Evolutionary conservation across 2,329 filamentous ascomycete species (phyloP), one percentile per base, ranked within the genome.

Genomic region (Colletotrichum graminicola): DNA sequence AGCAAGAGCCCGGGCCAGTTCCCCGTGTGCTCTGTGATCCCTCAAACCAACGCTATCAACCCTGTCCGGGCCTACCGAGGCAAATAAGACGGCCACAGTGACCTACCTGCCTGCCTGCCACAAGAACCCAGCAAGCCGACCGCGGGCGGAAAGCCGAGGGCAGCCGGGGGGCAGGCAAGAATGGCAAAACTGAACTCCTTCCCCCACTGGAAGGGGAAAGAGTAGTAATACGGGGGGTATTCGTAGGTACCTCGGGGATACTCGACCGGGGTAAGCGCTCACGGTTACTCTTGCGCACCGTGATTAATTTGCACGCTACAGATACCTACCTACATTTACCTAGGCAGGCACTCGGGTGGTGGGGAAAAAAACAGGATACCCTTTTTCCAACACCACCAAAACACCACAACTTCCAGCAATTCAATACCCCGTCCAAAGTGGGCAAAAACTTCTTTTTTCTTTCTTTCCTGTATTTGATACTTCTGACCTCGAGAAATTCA

Each of bases 1-100:
- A 43, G 32, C 29, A 47, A 56, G 62, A 64, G 49, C 65, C 65
- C 65, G 65, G 65, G 43, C 65, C 65, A 67, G 66, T 66, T 69
- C 66, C 62, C 66, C 66, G 66, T 66, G 62, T 56, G 61, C 49
- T 55, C 49, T 55, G 61, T 55, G 49, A 34, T 63, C 61, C 61
- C 49, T 49, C 61, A 45, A 55, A 54, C 61, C 61, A 63, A 63
- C 61, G 36, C 36, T 45, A 36, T 45, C 61, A 63, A 63, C 21
- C 61, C 34, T 43, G 49, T 39, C 49, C 39, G 54, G 49, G 61
- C 61, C 34, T 43, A 36, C 49, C 61, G 61, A 63, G 61, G 61
- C 61, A 63, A 66, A 70, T 47, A 47, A 34, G 47, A 54, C 51
- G 39, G 49, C 52, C 45, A 47, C 21, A 56, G 62, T 65, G 62